Evolutionary conservation across 2,329 filamentous ascomycete genomes (phyloP), one percentile per base, ranked within the genome.

Genomic region (Claviceps lovelessii): DNA sequence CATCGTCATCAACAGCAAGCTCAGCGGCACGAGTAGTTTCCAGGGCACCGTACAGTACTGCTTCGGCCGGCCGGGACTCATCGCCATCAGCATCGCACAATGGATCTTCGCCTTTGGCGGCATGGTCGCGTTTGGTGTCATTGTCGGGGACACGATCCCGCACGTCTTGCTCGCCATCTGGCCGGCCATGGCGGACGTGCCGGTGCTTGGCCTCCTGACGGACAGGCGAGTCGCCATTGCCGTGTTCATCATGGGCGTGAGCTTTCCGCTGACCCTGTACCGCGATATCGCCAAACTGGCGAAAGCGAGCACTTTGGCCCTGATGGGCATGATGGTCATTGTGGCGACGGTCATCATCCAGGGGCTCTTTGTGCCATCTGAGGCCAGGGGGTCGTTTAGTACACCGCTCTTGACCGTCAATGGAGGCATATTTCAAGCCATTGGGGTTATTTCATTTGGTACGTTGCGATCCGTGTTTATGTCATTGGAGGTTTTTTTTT

Each of bases 51-150:
- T 98, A 66, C 85, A 96, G 71, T 84, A 91, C 70, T 98, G 93
- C 73, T 98, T 95, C 72, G 93, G 93, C 6, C 84, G 82, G 63
- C 78, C 85, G 19, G 93, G 93, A 0, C 76, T 98, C 55, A 81
- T 98, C 60, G 91, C 93, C 56, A 96, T 98, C 61, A 78, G 74
- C 57, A 60, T 97, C 58, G 93, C 93, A 51, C 93, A 98, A 73
- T 98, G 91, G 91, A 85, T 89, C 33, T 98, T 98, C 76, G 93
- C 93, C 3, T 98, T 97, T 74, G 93, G 93, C 55, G 93, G 93
- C 60, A 98, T 98, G 93, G 83, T 98, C 55, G 93, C 93, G 15
- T 98, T 97, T 69, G 93, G 90, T 61, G 90, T 98, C 64, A 96
- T 98, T 64, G 87, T 98, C 10, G 93, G 93, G 57, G 93, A 98